phyloP scores from a whole-genome alignment of 345 rosid genomes.

The Dovyalis caffra region DNA sequence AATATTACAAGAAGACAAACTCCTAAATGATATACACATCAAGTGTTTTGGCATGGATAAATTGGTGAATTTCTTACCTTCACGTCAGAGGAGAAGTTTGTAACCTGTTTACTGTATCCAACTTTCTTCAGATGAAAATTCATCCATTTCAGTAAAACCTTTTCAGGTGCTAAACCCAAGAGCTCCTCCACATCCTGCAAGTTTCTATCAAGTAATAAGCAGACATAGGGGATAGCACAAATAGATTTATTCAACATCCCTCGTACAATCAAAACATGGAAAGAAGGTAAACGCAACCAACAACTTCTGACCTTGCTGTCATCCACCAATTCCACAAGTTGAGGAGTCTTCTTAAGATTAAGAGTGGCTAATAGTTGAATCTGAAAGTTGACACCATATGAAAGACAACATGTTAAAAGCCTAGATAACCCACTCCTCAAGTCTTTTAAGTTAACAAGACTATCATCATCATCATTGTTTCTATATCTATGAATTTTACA shows the following conservation, averaged over 20 bases:
- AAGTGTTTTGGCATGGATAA: slow-evolving; percentile 10
- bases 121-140: slow-evolving; percentile 93
- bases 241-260: background rate
- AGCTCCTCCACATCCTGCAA: slow-evolving; percentile 97
- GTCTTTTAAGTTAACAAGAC: background rate
- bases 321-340: slow-evolving; percentile 82
- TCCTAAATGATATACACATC: background rate
- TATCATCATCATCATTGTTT: slow-evolving; percentile 1
- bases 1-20: too few species aligned
- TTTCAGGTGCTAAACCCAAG: slow-evolving; percentile 85
- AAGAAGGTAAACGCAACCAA: background rate
- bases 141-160: slow-evolving; percentile 97
- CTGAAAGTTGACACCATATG: slow-evolving; percentile 38
- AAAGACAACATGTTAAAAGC: background rate
- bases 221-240: background rate
- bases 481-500: background rate
- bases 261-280: background rate
- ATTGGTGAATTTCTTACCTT: slow-evolving; percentile 55
- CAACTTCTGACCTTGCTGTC: slow-evolving; percentile 57
- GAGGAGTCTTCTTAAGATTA: slow-evolving; percentile 92
- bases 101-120: slow-evolving; percentile 83
- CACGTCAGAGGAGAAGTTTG: slow-evolving; percentile 90
- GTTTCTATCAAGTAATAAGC: slow-evolving; percentile 1
- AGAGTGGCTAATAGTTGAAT: slow-evolving; percentile 94
- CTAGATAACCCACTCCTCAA: background rate